Evolutionary conservation across 2,329 filamentous ascomycete species (phyloP).

Genomic region (Alternaria angustiovoidea): DNA sequence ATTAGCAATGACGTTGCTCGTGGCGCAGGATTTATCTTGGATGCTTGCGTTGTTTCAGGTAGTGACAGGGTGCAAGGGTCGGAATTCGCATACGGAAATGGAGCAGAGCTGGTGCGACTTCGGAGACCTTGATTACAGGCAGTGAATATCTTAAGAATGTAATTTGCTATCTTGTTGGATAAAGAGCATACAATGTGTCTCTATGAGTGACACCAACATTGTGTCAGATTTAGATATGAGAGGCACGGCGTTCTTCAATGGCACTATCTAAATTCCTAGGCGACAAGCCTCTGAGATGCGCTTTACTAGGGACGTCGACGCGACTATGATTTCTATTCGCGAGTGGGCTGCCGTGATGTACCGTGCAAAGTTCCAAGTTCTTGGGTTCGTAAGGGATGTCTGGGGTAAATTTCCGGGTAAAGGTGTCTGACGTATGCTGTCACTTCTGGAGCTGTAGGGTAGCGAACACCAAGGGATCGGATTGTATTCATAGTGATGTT

Average conservation of each 20-base stretch:
- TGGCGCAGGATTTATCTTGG: constrained; percentile 20
- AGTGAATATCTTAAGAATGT: neutral
- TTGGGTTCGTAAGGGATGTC: constrained; percentile 4
- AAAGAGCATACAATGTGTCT: neutral
- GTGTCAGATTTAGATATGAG: neutral
- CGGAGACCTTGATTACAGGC: constrained; percentile 8
- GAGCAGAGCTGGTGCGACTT: constrained; percentile 17
- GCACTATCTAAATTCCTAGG: neutral
- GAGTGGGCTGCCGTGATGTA: too few species aligned
- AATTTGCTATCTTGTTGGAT: neutral
- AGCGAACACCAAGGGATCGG: neutral
- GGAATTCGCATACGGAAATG: constrained; percentile 23
- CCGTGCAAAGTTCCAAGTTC: constrained; percentile 15
- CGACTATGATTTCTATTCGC: neutral
- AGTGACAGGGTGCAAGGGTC: constrained; percentile 18
- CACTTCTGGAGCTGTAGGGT: neutral
- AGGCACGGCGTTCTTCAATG: neutral
- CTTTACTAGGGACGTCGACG: neutral
- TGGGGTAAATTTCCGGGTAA: constrained; percentile 18
- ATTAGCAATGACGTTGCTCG: constrained; percentile 21
- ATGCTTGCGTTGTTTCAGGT: constrained; percentile 19
- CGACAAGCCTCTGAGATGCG: neutral
- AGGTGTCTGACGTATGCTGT: neutral
- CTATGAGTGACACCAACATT: neutral
- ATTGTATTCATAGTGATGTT: neutral